phyloP scores from a whole-genome alignment of 768 basidiomycete genomes.

The Tylopilus vinaceipallidus region DNA sequence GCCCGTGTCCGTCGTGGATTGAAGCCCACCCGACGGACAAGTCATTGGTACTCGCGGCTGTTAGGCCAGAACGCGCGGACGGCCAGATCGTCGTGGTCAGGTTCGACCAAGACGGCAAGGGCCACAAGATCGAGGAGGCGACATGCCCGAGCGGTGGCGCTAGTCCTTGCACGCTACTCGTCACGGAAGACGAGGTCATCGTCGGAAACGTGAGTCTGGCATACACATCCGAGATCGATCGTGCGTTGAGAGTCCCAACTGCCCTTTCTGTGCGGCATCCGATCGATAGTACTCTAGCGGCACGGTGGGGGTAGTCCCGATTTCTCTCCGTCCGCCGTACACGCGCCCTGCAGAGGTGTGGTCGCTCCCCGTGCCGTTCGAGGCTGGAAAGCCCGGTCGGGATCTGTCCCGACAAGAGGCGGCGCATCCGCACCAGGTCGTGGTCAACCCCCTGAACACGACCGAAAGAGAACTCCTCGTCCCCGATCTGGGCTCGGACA shows the following conservation, averaged over 20 bases:
- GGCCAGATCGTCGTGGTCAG: conserved; percentile 62
- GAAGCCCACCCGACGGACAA: conserved; percentile 54
- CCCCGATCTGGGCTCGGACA: conserved; percentile 75
- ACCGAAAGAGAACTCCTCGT: conserved; percentile 59
- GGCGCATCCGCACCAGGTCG: conserved; percentile 77
- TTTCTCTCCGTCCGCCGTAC: conserved; percentile 47
- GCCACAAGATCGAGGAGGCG: conserved; percentile 41
- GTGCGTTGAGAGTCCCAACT: no score
- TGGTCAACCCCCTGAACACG: conserved; percentile 40
- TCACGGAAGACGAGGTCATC: conserved; percentile 55
- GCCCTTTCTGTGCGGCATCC: no score
- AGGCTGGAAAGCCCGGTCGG: conserved; percentile 51
- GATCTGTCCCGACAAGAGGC: conserved; percentile 63
- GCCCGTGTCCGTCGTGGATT: conserved; percentile 77
- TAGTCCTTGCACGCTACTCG: conserved; percentile 64
- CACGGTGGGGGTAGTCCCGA: conserved; percentile 52
- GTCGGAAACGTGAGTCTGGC: conserved; percentile 75
- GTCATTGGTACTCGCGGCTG: conserved; percentile 62
- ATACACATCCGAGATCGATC: no score
- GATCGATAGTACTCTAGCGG: conserved; percentile 84
- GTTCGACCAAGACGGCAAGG: conserved; percentile 50
- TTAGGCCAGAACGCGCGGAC: conserved; percentile 63
- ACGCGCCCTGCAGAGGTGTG: conserved; percentile 35
- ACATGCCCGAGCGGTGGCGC: conserved; percentile 49
- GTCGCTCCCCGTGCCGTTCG: conserved; percentile 40